Evolutionary conservation across 2,329 filamentous ascomycete species (phyloP), one percentile per base, ranked within the genome.

Genomic region (Colletotrichum coccodes): DNA sequence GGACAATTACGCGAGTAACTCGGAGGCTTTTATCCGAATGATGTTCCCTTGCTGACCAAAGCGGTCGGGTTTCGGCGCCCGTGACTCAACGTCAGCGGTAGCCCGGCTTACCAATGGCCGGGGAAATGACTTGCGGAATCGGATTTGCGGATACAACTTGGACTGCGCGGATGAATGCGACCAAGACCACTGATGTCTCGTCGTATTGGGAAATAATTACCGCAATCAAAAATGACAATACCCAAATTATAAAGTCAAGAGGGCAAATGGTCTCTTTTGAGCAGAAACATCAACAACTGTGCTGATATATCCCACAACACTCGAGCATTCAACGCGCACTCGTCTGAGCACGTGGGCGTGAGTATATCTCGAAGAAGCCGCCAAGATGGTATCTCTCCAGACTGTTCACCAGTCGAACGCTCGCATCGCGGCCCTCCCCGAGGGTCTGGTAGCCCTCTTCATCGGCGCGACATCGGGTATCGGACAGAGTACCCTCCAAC

Each of bases 391-490:
- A 8, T 34, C 71, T 16, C 42, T 71, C 16, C 38, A 57, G 2
- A 57, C 40, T 26, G 61, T 72, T 38, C 60, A 67, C 32, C 34
- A 57, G 6, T 69, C 71, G 36, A 72, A 72, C 28, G 57, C 64
- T 28, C 47, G 40, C 21, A 8, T 52, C 58, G 23, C 59, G 49
- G 28, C 32, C 52, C 53, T 62, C n/a, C 12, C 58, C 18, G 40
- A 60, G 8, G 64, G 54, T 6, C 72, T 84, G 4, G 81, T 85
- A 4, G 84, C 82, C 50, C 81, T 87, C 30, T 88, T 88, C 63
- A 82, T 86, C 4, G 86, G 87, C 38, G 87, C 82, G 32, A 89
- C 86, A 4, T 82, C 81, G 42, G 87, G 87, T n/a, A 87, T 89
- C 49, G 86, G 86, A 8, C 79, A 85, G 68, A 75, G 80, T 14